Conservation (phyloP, 345 rosid genomes). For the Bretschneidera sinensis region DNA sequence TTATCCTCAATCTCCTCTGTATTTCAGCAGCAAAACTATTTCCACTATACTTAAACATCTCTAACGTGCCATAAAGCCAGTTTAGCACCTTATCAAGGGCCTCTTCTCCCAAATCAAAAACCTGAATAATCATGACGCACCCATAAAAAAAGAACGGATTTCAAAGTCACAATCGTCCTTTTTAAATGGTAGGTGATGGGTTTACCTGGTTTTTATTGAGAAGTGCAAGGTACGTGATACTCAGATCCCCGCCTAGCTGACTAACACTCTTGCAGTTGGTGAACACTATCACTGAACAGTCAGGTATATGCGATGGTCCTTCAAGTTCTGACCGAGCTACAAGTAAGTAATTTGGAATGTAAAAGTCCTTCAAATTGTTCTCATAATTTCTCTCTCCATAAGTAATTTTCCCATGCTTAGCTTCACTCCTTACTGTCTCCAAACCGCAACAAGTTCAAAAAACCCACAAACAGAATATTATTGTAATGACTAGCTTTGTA, state of each 20-base stretch:
- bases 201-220: conserved; percentile 47
- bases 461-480: too few relatives aligned
- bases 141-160: too few relatives aligned
- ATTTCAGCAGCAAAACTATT: conserved; percentile 48
- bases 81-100: conserved; percentile 49
- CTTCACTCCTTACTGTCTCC: too few relatives aligned
- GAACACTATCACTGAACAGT: conserved; percentile 61
- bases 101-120: conserved; percentile 48
- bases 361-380: too few relatives aligned
- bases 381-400: too few relatives aligned
- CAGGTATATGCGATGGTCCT: conserved; percentile 17
- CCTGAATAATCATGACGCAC: too few relatives aligned
- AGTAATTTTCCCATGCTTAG: too few relatives aligned
- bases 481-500: too few relatives aligned
- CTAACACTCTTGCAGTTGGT: conserved; percentile 69
- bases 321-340: conserved; percentile 20
- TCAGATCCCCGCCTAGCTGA: conserved; percentile 58
- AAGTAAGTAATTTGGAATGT: conserved; percentile 47
- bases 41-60: conserved; percentile 34
- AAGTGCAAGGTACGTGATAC: conserved; percentile 39
- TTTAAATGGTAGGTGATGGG: too few relatives aligned
- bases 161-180: too few relatives aligned
- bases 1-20: conserved; percentile 44
- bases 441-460: too few relatives aligned
- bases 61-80: conserved; percentile 41